Base-by-base conservation (phyloP, 768 basidiomycete species). In the Termitomyces sp. region DNA sequence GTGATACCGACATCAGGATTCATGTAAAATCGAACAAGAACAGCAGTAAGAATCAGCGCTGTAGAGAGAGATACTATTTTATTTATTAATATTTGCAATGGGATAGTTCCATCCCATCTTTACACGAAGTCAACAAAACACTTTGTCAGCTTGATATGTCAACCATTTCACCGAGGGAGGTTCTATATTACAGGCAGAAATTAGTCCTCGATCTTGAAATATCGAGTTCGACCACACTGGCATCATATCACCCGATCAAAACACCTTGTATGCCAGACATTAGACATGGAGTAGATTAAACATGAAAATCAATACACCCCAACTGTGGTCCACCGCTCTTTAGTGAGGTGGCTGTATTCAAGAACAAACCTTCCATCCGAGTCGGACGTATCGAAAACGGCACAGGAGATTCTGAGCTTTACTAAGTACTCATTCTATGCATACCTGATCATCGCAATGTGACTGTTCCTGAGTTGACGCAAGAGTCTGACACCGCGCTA, bases 111-210 rank as follows among this genome's bases (percentile, higher is more conserved):
- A 26, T 26, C 26, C 26, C 26, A 26, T 26, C 26, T n/a, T n/a
- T 90, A 75, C 1, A 88, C 86, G n/a, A 83, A 86, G 60, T 89
- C 82, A 7, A 92, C 86, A 65, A 92, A 93, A 26, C 90, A 86
- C 4, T 87, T 89, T 0, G 91, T 85, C 16, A 92, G 72, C 60
- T 78, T 7, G 88, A 92, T 91, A 64, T 92, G 90, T 1, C 83
- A 42, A 92, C 66, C 90, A 88, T 87, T 72, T 87, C 86, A 4
- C 85, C 7, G 6, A 30, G 7, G 7, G 30, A 30, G 30, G 30
- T 82, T 82, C 13, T 2, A 2, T 35, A 1, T 35, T 35, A 13
- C 33, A 35, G 33, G 33, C 33, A 7, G 33, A 35, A 10, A 12
- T 35, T 2, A 35, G 7, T 30, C 7, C 6, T 30, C 6, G 7